Evolutionary conservation across 2,329 filamentous ascomycete species (phyloP).

Genomic region (Verticillium isaacii): DNA sequence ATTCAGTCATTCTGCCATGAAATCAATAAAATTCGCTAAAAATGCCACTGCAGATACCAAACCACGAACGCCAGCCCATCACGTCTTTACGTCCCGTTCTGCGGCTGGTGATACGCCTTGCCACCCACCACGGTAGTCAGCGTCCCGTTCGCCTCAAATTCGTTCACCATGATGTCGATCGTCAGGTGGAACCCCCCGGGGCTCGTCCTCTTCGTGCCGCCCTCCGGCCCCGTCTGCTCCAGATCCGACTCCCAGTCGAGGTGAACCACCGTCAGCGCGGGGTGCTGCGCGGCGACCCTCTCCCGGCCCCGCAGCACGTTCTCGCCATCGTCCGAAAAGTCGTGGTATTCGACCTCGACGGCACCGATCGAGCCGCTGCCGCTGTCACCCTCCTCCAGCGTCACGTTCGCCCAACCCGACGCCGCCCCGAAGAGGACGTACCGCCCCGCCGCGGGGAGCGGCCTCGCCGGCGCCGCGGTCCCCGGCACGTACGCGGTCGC

Average conservation of each 20-base stretch:
- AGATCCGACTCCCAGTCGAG: slow-evolving; percentile 12
- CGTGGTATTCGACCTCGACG: slow-evolving; percentile 18
- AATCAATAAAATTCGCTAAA: no score
- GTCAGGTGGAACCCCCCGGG: slow-evolving; percentile 30
- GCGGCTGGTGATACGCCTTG: slow-evolving; percentile 29
- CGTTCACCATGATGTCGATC: slow-evolving; percentile 31
- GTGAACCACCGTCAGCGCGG: background rate
- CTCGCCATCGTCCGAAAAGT: slow-evolving; percentile 29
- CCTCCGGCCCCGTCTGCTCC: slow-evolving; percentile 20
- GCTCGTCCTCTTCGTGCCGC: slow-evolving; percentile 31
- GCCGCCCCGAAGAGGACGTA: slow-evolving; percentile 15
- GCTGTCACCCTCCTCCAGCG: slow-evolving; percentile 1
- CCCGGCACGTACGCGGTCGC: slow-evolving; percentile 4
- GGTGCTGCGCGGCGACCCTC: slow-evolving; percentile 19
- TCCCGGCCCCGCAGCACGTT: slow-evolving; percentile 28
- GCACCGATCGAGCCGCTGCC: slow-evolving; percentile 20
- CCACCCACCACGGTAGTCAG: slow-evolving; percentile 31
- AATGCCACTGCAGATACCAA: no score
- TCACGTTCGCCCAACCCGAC: slow-evolving; percentile 15
- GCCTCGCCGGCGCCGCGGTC: background rate
- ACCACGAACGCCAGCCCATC: no score
- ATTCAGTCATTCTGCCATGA: no score
- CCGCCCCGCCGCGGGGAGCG: slow-evolving; percentile 1
- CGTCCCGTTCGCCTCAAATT: slow-evolving; percentile 35
- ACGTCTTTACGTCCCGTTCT: slow-evolving; percentile 15